A percentile compares a stretch with the other conserved stretches of the same genome.
These are phyloP conservation scores for Verruconis gallopava DNA, from an alignment of 2,329 filamentous ascomycete genomes.

Conservation along the genomic window DNA sequence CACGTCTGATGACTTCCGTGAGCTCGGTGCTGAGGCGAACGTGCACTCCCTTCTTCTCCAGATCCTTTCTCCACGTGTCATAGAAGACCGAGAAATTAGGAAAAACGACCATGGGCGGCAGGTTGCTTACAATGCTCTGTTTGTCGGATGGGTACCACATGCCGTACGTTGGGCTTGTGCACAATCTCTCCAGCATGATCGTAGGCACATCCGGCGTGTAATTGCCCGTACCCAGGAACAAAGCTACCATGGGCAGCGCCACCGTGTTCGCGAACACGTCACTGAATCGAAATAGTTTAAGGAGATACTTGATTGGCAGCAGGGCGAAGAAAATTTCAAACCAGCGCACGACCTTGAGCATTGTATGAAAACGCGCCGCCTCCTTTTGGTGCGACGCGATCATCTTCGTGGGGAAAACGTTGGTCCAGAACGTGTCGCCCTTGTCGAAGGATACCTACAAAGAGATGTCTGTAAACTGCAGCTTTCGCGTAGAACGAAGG, in stretches of 20 bases:
- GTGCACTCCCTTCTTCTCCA: conserved; percentile 42
- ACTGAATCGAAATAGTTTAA: conserved; percentile 56
- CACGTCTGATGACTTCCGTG: conserved; percentile 37
- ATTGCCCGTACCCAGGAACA: conserved; percentile 62
- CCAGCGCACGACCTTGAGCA: conserved; percentile 44
- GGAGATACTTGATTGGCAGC: conserved; percentile 48
- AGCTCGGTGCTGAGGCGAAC: conserved; percentile 46
- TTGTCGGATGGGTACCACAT: conserved; percentile 45
- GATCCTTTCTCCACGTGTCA: conserved; percentile 42
- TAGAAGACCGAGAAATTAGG: conserved; percentile 51
- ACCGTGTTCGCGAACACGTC: conserved; percentile 59
- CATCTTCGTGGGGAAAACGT: conserved; percentile 49
- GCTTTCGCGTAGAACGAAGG: neutral
- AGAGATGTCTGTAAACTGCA: conserved; percentile 1
- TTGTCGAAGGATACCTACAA: conserved; percentile 47
- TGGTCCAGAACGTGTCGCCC: conserved; percentile 51
- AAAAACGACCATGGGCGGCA: conserved; percentile 48
- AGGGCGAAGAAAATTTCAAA: conserved; percentile 48
- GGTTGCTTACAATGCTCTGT: conserved; percentile 34
- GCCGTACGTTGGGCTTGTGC: conserved; percentile 41
- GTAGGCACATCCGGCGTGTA: conserved; percentile 58
- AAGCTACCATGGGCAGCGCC: conserved; percentile 56
- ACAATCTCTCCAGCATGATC: conserved; percentile 46
- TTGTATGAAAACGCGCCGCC: conserved; percentile 40
- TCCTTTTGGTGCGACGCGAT: conserved; percentile 43